A percentile compares a stretch with the other conserved stretches of the same genome.
These are phyloP conservation scores for Ophiostoma triangulosporum DNA, from an alignment of 2,329 filamentous ascomycete species.

Conservation along the genomic window DNA sequence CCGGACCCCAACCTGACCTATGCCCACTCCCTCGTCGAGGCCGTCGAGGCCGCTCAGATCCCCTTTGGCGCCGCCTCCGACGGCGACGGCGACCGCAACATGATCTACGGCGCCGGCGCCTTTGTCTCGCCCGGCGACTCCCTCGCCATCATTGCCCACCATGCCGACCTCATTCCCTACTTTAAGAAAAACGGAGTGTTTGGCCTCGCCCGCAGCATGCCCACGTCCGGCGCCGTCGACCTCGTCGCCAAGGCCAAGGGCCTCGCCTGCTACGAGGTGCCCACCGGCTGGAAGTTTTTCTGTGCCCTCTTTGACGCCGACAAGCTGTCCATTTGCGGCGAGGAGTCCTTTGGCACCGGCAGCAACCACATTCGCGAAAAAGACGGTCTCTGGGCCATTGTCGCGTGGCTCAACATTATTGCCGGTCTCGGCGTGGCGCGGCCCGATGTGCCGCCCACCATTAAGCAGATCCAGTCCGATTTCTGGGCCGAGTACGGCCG, in stretches of 20 bases:
- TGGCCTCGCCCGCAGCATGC: constrained; percentile 93
- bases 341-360: constrained; percentile 95
- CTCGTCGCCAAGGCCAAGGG: constrained; percentile 91
- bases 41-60: constrained; percentile 79
- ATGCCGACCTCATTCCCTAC: constrained; percentile 92
- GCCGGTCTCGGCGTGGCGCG: constrained; percentile 79
- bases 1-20: constrained; percentile 97
- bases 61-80: constrained; percentile 96
- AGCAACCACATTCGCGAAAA: constrained; percentile 99
- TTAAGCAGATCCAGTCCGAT: constrained; percentile 89
- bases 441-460: constrained; percentile 70
- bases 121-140: constrained; percentile 97
- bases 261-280: constrained; percentile 86
- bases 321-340: constrained; percentile 96
- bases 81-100: constrained; percentile 96
- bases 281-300: constrained; percentile 99
- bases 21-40: constrained; percentile 85
- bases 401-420: constrained; percentile 98
- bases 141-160: constrained; percentile 93
- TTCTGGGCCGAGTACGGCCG: constrained; percentile 96
- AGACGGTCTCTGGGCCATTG: constrained; percentile 93
- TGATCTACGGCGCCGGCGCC: constrained; percentile 95
- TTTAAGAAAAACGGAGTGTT: constrained; percentile 97
- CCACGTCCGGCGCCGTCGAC: constrained; percentile 88
- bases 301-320: constrained; percentile 87